Conservation (phyloP, 1,284 basidiomycete genomes). For the Leccinum colubrinum region DNA sequence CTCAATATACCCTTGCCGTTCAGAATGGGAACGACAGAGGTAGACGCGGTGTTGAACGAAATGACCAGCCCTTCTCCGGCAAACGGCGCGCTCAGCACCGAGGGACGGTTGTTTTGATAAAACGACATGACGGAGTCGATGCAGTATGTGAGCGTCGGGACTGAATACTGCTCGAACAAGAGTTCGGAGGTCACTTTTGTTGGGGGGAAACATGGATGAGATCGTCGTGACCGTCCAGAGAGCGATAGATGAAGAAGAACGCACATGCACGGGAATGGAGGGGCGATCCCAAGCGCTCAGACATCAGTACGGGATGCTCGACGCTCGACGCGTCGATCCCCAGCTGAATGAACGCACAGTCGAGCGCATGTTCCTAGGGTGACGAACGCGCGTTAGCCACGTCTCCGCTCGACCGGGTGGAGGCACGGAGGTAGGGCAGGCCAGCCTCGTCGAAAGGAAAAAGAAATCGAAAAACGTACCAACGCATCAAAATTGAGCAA, state of each 20-base stretch:
- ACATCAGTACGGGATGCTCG: constrained; percentile 92
- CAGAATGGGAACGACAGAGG: constrained; percentile 85
- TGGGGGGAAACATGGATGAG: neutral
- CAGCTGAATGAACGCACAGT: constrained; percentile 88
- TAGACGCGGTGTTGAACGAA: constrained; percentile 84
- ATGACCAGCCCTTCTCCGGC: constrained; percentile 75
- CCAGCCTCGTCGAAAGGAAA: neutral
- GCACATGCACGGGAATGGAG: constrained; percentile 83
- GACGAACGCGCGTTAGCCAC: constrained; percentile 1
- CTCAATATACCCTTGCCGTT: constrained; percentile 78
- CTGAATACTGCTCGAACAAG: constrained; percentile 92
- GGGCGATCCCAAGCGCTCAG: constrained; percentile 89
- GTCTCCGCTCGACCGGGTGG: neutral
- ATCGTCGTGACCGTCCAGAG: neutral
- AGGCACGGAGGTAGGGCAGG: neutral
- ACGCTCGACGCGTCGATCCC: constrained; percentile 81
- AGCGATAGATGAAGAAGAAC: constrained; percentile 31
- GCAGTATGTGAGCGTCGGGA: constrained; percentile 86
- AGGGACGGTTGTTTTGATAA: constrained; percentile 64
- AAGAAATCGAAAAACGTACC: constrained; percentile 51
- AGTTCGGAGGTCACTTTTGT: constrained; percentile 82
- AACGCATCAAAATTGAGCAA: constrained; percentile 87
- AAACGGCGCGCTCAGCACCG: constrained; percentile 36
- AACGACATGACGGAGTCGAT: constrained; percentile 94
- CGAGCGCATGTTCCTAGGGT: constrained; percentile 87